Conservation (phyloP, 2,329 filamentous ascomycete genomes). For the Fusarium mangiferae region DNA sequence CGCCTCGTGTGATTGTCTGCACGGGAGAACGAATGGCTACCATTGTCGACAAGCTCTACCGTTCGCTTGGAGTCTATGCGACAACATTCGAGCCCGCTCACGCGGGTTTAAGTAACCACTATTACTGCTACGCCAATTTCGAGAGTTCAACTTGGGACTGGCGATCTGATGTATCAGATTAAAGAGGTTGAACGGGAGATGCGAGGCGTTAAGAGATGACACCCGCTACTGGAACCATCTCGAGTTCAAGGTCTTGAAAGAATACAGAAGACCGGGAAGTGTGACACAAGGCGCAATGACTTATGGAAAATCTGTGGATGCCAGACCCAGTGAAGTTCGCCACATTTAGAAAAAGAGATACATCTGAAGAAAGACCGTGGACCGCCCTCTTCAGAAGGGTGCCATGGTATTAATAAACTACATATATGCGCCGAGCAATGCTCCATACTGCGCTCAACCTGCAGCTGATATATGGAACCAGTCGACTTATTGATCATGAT, state of each 20-base stretch:
- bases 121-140: constrained; percentile 83
- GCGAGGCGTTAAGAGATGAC: background rate
- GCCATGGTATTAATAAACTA: constrained; percentile 20
- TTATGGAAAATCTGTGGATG: background rate
- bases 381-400: background rate
- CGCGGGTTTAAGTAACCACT: constrained; percentile 82
- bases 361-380: background rate
- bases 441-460: constrained; percentile 19
- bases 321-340: background rate
- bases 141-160: constrained; percentile 67
- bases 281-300: background rate
- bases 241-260: background rate
- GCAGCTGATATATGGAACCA: background rate
- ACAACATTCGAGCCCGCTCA: constrained; percentile 78
- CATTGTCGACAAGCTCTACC: constrained; percentile 74
- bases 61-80: constrained; percentile 67
- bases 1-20: constrained; percentile 68
- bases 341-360: background rate
- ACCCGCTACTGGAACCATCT: background rate
- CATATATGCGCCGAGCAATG: constrained; percentile 37
- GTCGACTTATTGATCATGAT: constrained; percentile 7
- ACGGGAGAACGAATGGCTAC: constrained; percentile 81
- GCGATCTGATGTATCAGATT: constrained; percentile 35
- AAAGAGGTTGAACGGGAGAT: background rate
- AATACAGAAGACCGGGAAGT: background rate